These are phyloP conservation scores for Heliosperma pusillum DNA, from an alignment of 148 eudicot species.

Conservation along the genomic window DNA sequence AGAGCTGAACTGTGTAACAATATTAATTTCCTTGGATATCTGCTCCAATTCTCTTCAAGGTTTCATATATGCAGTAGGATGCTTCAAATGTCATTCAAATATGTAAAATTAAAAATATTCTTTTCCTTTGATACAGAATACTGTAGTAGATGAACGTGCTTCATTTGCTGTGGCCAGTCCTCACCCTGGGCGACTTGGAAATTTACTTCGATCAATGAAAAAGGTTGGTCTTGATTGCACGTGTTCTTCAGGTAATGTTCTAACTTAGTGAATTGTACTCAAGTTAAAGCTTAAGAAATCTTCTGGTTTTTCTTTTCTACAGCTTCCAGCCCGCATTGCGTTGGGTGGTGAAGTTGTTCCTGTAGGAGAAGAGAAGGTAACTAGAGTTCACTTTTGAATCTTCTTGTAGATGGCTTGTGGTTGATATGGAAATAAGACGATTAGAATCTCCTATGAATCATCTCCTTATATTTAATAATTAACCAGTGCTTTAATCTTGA, in stretches of 20 bases:
- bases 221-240: constrained; percentile 47
- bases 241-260: neutral
- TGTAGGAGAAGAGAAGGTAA: constrained; percentile 68
- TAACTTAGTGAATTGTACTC: neutral
- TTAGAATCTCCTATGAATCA: neutral
- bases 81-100: neutral
- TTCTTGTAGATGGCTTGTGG: neutral
- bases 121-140: constrained; percentile 46
- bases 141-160: constrained; percentile 77
- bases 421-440: neutral
- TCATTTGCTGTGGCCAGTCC: constrained; percentile 85
- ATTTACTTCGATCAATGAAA: constrained; percentile 50
- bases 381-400: constrained; percentile 2
- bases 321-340: constrained; percentile 81
- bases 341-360: constrained; percentile 62
- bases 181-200: constrained; percentile 72
- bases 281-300: neutral
- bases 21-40: too few species aligned
- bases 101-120: neutral
- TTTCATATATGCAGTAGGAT: too few species aligned
- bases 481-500: neutral
- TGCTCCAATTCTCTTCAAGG: too few species aligned
- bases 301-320: constrained; percentile 23
- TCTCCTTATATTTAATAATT: neutral
- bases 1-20: too few species aligned